Evolutionary conservation across 371 early-diverging fungal species (phyloP).

Genomic region (Saksenaea oblongispora): DNA sequence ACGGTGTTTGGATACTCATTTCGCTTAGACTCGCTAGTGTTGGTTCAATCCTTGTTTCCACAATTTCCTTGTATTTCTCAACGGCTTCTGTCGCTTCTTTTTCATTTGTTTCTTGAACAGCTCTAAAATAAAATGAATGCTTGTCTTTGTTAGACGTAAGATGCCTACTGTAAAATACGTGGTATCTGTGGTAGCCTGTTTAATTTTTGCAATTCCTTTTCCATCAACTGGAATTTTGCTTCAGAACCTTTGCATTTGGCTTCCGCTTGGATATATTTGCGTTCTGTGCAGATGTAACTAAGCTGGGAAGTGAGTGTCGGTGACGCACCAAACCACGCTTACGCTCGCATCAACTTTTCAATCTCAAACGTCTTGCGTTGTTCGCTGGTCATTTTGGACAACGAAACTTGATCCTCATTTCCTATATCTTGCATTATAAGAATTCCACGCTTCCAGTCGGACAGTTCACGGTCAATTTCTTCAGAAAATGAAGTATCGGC

Average conservation of each 20-base stretch:
- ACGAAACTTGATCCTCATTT: not conserved
- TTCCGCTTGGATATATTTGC: conserved; percentile 1
- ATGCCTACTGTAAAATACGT: not conserved
- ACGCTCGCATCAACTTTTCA: not conserved
- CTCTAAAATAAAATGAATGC: not conserved
- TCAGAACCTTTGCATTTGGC: conserved; percentile 3
- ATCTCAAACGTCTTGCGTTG: not conserved
- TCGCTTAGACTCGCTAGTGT: not conserved
- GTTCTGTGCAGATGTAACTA: conserved; percentile 1
- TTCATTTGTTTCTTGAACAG: not conserved
- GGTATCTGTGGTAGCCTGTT: conserved; percentile 3
- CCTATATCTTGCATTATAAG: not conserved
- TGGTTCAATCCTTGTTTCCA: not conserved
- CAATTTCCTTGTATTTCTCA: not conserved
- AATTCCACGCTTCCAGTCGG: not conserved
- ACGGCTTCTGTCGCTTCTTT: not conserved
- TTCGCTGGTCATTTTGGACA: not conserved
- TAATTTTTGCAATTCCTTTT: conserved; percentile 4
- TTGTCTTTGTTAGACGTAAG: not conserved
- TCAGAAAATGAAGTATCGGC: not conserved
- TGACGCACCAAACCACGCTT: not conserved
- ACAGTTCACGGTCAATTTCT: not conserved
- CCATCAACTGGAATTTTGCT: conserved; percentile 1
- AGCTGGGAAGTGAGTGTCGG: not conserved
- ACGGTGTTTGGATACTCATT: not conserved